These are phyloP conservation scores for Drechslera avenae DNA, from an alignment of 2,329 filamentous ascomycete genomes.

Conservation along the genomic window DNA sequence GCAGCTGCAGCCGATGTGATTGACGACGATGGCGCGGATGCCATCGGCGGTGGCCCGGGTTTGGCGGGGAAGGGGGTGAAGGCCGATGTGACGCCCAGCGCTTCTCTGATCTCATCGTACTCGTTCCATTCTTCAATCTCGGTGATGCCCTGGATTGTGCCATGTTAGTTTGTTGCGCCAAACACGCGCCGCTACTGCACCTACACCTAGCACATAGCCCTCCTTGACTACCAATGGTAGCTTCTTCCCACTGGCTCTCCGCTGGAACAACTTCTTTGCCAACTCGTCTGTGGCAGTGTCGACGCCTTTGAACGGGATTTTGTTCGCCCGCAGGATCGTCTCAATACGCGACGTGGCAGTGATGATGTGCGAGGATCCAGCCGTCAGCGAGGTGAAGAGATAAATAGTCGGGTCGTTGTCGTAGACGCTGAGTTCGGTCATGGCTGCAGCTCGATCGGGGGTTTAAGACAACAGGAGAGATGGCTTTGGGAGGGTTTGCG, in stretches of 20 bases:
- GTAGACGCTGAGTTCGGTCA: slow-evolving; percentile 51
- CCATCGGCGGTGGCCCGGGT: slow-evolving; percentile 16
- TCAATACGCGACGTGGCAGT: slow-evolving; percentile 95
- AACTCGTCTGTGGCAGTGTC: slow-evolving; percentile 90
- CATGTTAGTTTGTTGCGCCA: slow-evolving; percentile 7
- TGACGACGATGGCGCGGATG: slow-evolving; percentile 12
- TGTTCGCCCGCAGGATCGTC: slow-evolving; percentile 93
- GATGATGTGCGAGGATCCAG: slow-evolving; percentile 93
- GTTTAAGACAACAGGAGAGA: slow-evolving; percentile 1
- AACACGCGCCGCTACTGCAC: slow-evolving; percentile 45
- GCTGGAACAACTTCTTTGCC: slow-evolving; percentile 85
- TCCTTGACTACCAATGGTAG: slow-evolving; percentile 88
- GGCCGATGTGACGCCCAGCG: slow-evolving; percentile 61
- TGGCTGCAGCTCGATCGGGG: slow-evolving; percentile 19
- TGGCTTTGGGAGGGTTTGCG: slow-evolving; percentile 4
- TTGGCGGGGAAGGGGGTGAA: slow-evolving; percentile 43
- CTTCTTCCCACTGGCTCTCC: slow-evolving; percentile 83
- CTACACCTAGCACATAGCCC: slow-evolving; percentile 81
- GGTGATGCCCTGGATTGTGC: slow-evolving; percentile 73
- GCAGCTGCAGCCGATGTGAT: slow-evolving; percentile 11
- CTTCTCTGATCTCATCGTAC: slow-evolving; percentile 90
- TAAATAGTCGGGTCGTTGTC: slow-evolving; percentile 67
- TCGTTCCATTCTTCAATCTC: slow-evolving; percentile 99
- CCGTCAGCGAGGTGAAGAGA: slow-evolving; percentile 94
- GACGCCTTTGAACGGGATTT: slow-evolving; percentile 88